A percentile compares a stretch with the other conserved stretches of the same genome.
These are phyloP conservation scores for Ceratocystis cacaofunesta DNA, from an alignment of 2,329 filamentous ascomycete genomes.

Conservation along the genomic window DNA sequence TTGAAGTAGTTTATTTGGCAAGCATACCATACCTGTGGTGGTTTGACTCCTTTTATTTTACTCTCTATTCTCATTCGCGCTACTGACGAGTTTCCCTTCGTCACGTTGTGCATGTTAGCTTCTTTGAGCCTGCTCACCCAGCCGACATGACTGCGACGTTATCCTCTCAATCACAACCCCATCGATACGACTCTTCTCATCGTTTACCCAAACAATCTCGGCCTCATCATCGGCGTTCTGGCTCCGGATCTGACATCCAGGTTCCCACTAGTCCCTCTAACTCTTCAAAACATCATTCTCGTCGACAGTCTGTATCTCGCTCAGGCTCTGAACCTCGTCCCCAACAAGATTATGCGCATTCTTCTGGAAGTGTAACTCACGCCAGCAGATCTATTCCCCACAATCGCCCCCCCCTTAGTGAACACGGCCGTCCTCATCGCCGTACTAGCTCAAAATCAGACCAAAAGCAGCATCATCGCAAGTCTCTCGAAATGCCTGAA, in stretches of 20 bases:
- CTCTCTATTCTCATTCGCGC: neutral
- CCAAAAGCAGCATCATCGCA: conserved; percentile 9
- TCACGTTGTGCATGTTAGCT: conserved; percentile 9
- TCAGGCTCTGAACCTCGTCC: conserved; percentile 14
- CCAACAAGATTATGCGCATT: conserved; percentile 15
- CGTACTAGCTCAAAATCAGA: conserved; percentile 14
- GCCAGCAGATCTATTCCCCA: conserved; percentile 10
- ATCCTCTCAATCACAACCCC: conserved; percentile 15
- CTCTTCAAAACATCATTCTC: conserved; percentile 10
- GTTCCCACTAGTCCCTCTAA: conserved; percentile 2
- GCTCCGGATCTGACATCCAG: conserved; percentile 12
- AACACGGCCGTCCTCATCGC: conserved; percentile 17
- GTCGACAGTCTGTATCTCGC: conserved; percentile 12
- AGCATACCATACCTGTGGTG: too few species aligned
- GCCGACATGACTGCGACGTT: conserved; percentile 16
- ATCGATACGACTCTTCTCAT: conserved; percentile 14
- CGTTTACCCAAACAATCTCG: conserved; percentile 14
- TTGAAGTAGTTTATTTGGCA: neutral
- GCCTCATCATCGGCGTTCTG: conserved; percentile 15
- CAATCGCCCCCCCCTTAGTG: conserved; percentile 15
- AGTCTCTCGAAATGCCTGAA: conserved; percentile 15
- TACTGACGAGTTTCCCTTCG: neutral
- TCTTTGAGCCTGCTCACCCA: conserved; percentile 4
- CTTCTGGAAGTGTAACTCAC: conserved; percentile 14
- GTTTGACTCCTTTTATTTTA: neutral